Conservation (phyloP, 2,329 filamentous ascomycete genomes). For the Penicillium sp. region DNA sequence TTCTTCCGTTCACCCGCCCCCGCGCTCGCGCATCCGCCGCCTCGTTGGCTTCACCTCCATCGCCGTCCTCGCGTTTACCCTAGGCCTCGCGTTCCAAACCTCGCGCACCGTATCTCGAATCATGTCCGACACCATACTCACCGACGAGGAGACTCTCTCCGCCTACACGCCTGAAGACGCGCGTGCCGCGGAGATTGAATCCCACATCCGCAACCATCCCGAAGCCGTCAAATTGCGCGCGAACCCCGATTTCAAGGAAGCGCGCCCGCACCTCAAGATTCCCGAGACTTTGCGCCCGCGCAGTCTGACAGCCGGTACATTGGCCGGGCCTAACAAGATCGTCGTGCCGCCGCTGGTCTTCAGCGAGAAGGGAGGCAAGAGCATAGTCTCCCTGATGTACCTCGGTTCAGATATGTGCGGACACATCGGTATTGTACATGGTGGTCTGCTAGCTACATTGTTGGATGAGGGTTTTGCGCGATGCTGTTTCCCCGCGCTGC, state of each 20-base stretch:
- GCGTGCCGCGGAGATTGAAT: slow-evolving; percentile 60
- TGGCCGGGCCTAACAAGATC: slow-evolving; percentile 72
- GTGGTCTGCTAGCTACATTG: slow-evolving; percentile 85
- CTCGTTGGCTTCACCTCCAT: slow-evolving; percentile 38
- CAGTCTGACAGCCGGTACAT: slow-evolving; percentile 77
- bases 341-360: slow-evolving; percentile 79
- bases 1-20: slow-evolving; percentile 6
- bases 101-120: slow-evolving; percentile 26
- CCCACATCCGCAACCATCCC: slow-evolving; percentile 71
- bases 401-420: slow-evolving; percentile 79
- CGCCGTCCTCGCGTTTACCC: slow-evolving; percentile 33
- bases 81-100: slow-evolving; percentile 31
- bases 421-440: slow-evolving; percentile 87
- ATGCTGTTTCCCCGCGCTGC: slow-evolving; percentile 83
- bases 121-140: slow-evolving; percentile 46
- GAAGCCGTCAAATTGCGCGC: slow-evolving; percentile 67
- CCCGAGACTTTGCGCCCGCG: slow-evolving; percentile 66
- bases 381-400: slow-evolving; percentile 70
- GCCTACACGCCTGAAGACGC: slow-evolving; percentile 62
- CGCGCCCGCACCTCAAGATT: slow-evolving; percentile 83
- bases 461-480: slow-evolving; percentile 85
- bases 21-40: slow-evolving; percentile 33
- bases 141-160: slow-evolving; percentile 70
- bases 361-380: slow-evolving; percentile 66
- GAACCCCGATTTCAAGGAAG: slow-evolving; percentile 67